Evolutionary conservation across 441 rosid species (phyloP).

Genomic region (Flueggea neowawraea): DNA sequence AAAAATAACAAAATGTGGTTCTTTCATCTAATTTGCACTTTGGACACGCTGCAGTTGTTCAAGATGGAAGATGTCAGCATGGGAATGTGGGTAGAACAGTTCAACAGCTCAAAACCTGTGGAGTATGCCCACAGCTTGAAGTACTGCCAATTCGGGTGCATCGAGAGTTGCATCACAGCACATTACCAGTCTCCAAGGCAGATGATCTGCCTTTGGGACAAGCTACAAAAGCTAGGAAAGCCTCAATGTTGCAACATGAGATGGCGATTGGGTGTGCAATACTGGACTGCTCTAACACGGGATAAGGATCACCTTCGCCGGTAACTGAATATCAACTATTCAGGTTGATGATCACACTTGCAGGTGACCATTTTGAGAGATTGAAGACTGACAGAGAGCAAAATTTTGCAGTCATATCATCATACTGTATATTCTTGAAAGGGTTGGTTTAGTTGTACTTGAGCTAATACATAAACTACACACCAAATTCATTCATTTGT

Average conservation of each 20-base stretch:
- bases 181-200: conserved; percentile 98
- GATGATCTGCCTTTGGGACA: conserved; percentile 91
- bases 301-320: conserved; percentile 2
- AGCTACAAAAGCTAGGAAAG: conserved; percentile 42
- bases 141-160: conserved; percentile 92
- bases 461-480: conserved; percentile 6
- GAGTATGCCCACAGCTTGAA: conserved; percentile 76
- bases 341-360: conserved; percentile 1
- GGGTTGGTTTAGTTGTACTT: conserved; percentile 13
- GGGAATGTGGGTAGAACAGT: conserved; percentile 99
- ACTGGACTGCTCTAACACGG: neutral
- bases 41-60: conserved; percentile 52
- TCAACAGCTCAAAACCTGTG: conserved; percentile 71
- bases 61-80: conserved; percentile 99
- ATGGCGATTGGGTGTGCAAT: conserved; percentile 17
- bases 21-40: neutral
- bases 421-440: conserved; percentile 22
- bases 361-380: neutral
- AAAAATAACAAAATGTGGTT: neutral
- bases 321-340: neutral
- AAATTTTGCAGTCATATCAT: conserved; percentile 33
- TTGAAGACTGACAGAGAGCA: neutral
- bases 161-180: conserved; percentile 82
- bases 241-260: conserved; percentile 89
- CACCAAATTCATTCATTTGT: conserved; percentile 27